These are phyloP conservation scores for Solanum hybrid DNA, from an alignment of 305 asterid species.

Conservation along the genomic window DNA sequence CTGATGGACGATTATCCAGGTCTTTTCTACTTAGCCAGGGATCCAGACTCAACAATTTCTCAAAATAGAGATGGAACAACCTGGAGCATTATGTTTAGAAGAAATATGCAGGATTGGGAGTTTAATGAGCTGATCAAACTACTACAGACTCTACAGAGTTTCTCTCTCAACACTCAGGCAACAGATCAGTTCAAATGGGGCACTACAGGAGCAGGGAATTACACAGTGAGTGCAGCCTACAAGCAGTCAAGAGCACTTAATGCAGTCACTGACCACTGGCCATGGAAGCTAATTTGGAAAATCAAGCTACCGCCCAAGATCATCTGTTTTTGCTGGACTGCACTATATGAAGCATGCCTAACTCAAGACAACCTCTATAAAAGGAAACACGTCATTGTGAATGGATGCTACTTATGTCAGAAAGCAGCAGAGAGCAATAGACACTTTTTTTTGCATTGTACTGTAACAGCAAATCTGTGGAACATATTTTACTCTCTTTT, in stretches of 20 bases:
- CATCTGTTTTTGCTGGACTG: background rate
- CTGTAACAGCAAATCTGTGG: background rate
- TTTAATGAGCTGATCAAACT: background rate
- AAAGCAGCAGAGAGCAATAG: background rate
- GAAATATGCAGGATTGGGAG: background rate
- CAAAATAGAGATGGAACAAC: background rate
- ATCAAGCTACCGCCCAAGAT: background rate
- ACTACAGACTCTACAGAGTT: background rate
- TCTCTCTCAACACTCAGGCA: background rate
- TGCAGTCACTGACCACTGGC: background rate
- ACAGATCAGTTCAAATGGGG: background rate
- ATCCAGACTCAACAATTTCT: background rate
- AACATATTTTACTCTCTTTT: background rate
- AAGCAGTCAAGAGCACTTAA: background rate
- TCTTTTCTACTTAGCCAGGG: background rate
- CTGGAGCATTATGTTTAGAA: background rate
- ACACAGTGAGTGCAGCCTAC: background rate
- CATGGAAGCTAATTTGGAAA: background rate
- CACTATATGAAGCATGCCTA: background rate
- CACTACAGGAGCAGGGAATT: background rate
- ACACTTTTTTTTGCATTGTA: background rate
- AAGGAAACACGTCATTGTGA: background rate
- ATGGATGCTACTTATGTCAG: background rate
- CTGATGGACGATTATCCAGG: background rate
- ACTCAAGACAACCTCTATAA: background rate